Conservation (phyloP, 2,329 filamentous ascomycete genomes). For the Hortaea werneckii region DNA sequence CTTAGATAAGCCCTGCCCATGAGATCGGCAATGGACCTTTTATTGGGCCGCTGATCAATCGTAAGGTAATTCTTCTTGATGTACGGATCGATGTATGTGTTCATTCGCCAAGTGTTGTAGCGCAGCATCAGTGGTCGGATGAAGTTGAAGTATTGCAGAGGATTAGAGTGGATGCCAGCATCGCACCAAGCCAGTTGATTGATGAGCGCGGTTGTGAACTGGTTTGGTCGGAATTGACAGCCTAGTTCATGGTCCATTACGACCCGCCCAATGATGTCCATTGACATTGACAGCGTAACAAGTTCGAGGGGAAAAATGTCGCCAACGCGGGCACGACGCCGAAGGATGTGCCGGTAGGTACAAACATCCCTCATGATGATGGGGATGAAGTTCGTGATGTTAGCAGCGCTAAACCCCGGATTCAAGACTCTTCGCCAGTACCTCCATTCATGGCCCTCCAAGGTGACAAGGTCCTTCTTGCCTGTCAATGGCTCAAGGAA, state of each 20-base stretch:
- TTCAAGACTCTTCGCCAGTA: constrained; percentile 34
- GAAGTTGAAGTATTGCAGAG: neutral
- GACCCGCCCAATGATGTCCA: constrained; percentile 34
- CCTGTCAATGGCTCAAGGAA: constrained; percentile 29
- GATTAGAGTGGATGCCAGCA: no score
- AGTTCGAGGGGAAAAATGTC: constrained; percentile 31
- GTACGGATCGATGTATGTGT: constrained; percentile 6
- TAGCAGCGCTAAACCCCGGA: constrained; percentile 28
- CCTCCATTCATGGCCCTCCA: constrained; percentile 32
- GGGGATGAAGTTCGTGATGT: constrained; percentile 30
- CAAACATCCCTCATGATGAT: constrained; percentile 26
- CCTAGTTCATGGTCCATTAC: constrained; percentile 29
- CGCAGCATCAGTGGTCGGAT: no score
- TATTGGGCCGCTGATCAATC: constrained; percentile 16
- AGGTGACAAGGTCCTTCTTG: constrained; percentile 25
- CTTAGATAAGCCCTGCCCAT: constrained; percentile 28
- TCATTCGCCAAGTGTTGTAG: constrained; percentile 11
- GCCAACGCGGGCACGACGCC: constrained; percentile 23
- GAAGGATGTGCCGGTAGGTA: constrained; percentile 25
- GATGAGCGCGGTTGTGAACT: constrained; percentile 28
- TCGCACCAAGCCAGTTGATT: no score
- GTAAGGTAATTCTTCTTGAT: constrained; percentile 9
- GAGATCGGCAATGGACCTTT: constrained; percentile 22
- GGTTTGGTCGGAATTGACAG: constrained; percentile 23
- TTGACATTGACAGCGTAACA: constrained; percentile 30